Evolutionary conservation across 371 early-diverging fungal species (phyloP).

Genomic region (Lichtheimia ornata): DNA sequence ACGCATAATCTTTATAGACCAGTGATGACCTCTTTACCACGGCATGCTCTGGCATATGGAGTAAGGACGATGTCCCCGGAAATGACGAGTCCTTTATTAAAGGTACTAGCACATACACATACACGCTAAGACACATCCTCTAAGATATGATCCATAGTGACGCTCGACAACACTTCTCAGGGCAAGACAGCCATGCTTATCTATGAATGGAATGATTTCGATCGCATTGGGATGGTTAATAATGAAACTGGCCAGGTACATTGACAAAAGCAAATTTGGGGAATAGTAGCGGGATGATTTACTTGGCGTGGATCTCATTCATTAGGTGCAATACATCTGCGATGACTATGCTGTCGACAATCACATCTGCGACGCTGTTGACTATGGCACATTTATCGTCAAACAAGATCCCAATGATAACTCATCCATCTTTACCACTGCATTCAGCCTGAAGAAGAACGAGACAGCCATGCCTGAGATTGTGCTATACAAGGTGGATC

Average conservation of each 20-base stretch:
- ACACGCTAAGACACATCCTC: no score
- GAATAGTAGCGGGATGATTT: neutral
- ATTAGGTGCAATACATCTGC: conserved; percentile 57
- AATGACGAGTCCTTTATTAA: conserved; percentile 45
- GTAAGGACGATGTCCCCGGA: conserved; percentile 45
- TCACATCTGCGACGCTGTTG: conserved; percentile 44
- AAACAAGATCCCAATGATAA: conserved; percentile 26
- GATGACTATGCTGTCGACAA: conserved; percentile 42
- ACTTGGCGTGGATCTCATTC: neutral
- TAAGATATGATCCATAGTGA: conserved; percentile 30
- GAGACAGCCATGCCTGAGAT: conserved; percentile 23
- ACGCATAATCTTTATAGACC: conserved; percentile 24
- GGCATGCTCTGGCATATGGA: conserved; percentile 54
- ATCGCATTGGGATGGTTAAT: conserved; percentile 44
- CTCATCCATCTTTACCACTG: conserved; percentile 42
- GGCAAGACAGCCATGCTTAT: conserved; percentile 53
- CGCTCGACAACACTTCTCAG: conserved; percentile 38
- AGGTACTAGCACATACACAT: conserved; percentile 23
- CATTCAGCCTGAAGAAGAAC: conserved; percentile 26
- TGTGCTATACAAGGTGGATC: conserved; percentile 54
- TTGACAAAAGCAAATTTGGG: neutral
- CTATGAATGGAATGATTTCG: conserved; percentile 59
- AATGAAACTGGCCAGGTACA: conserved; percentile 31
- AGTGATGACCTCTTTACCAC: conserved; percentile 46
- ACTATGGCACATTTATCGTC: conserved; percentile 50